A percentile compares a stretch with the other conserved stretches of the same genome.
Conservation (phyloP, 2,329 filamentous ascomycete genomes). For the Plenodomus biglobosus region DNA sequence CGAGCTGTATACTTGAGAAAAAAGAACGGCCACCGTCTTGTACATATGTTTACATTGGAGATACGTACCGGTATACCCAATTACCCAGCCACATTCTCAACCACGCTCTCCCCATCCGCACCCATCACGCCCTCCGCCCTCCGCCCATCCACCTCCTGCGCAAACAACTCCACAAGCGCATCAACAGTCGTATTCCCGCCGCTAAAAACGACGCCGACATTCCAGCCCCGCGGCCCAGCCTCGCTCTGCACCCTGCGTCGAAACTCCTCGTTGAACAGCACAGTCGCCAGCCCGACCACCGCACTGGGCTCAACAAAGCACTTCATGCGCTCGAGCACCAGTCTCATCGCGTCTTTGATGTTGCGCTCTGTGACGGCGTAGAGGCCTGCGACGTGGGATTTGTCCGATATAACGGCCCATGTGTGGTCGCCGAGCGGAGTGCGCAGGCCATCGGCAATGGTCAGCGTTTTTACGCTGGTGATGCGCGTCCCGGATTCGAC, state of each 20-base stretch:
- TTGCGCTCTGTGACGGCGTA: conserved; percentile 77
- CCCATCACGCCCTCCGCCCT: conserved; percentile 47
- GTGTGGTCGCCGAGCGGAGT: conserved; percentile 77
- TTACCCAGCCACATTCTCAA: conserved; percentile 53
- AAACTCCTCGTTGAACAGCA: conserved; percentile 84
- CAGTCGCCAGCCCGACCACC: conserved; percentile 80
- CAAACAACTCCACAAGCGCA: conserved; percentile 60
- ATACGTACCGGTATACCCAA: no score
- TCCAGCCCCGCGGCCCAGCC: conserved; percentile 73
- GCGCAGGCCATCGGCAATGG: conserved; percentile 84
- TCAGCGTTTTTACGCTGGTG: conserved; percentile 69
- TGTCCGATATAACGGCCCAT: conserved; percentile 75
- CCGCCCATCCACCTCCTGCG: conserved; percentile 33
- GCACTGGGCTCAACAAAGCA: conserved; percentile 86
- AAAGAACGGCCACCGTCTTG: no score
- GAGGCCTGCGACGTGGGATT: conserved; percentile 68
- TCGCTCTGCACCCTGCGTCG: conserved; percentile 65
- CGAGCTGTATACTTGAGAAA: no score
- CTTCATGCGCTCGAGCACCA: conserved; percentile 88
- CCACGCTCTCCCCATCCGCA: conserved; percentile 44
- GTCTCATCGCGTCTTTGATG: conserved; percentile 72
- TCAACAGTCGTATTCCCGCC: conserved; percentile 68
- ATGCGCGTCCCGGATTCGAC: conserved; percentile 67
- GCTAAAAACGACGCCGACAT: conserved; percentile 62
- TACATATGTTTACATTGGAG: no score